phyloP scores from a whole-genome alignment of 2,329 filamentous ascomycete species.

The Paraphoma chrysanthemicola region DNA sequence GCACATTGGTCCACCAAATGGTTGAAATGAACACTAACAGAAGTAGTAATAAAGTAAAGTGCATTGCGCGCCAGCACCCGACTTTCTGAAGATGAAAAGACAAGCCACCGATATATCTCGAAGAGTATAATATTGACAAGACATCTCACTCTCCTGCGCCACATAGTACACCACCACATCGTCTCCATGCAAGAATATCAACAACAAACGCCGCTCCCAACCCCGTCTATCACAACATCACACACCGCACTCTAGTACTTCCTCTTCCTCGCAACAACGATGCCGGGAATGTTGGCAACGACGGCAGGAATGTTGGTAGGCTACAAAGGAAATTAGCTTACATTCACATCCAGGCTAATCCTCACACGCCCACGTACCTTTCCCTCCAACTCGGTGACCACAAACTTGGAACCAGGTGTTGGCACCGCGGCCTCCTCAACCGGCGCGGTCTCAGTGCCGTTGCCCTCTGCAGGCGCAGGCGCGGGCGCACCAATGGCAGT shows the following conservation, averaged over 20 bases:
- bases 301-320: neutral
- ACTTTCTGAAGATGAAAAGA: too few species aligned
- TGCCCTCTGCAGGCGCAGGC: neutral
- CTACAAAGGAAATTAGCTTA: neutral
- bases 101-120: too few species aligned
- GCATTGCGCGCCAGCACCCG: too few species aligned
- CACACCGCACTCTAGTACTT: conserved; percentile 5
- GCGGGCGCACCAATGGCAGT: neutral
- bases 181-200: too few species aligned
- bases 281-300: neutral
- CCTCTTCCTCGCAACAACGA: conserved; percentile 3
- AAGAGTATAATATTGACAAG: too few species aligned
- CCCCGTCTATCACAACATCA: too few species aligned
- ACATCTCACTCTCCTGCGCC: neutral
- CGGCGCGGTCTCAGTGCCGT: neutral
- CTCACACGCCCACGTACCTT: conserved; percentile 1
- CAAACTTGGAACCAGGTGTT: conserved; percentile 18
- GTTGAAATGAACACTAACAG: too few species aligned
- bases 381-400: conserved; percentile 21
- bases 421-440: neutral
- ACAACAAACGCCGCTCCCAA: too few species aligned
- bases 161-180: neutral
- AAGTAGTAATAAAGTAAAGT: too few species aligned
- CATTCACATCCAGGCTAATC: neutral
- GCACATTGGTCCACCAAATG: too few species aligned